These are phyloP conservation scores for Suhomyces faveliae DNA, from an alignment of 805 yeast species.

Conservation along the genomic window DNA sequence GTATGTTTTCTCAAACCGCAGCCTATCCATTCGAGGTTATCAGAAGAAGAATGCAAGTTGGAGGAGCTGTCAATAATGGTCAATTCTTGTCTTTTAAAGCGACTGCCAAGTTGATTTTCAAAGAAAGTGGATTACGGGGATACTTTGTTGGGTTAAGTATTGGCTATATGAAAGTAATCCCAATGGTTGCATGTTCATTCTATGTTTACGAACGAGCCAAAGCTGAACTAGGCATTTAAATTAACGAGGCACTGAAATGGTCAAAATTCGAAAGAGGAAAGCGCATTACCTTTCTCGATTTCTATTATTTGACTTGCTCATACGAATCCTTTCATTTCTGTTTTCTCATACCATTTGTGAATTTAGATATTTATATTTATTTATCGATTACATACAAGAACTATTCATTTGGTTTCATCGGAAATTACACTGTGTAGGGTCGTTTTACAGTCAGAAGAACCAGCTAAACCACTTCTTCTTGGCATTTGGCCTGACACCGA, in stretches of 20 bases:
- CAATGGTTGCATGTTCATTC: slow-evolving; percentile 96
- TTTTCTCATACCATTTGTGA: not conserved
- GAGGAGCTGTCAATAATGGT: slow-evolving; percentile 68
- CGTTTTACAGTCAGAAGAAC: slow-evolving; percentile 44
- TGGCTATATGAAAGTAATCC: slow-evolving; percentile 92
- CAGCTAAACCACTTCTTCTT: slow-evolving; percentile 58
- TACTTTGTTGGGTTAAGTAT: slow-evolving; percentile 92
- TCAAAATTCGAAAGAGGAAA: not conserved
- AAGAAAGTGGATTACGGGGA: slow-evolving; percentile 79
- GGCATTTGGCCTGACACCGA: slow-evolving; percentile 53
- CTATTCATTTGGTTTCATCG: not conserved
- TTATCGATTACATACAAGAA: slow-evolving; percentile 4
- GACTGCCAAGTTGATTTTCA: slow-evolving; percentile 60
- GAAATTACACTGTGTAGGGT: not conserved
- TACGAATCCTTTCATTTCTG: slow-evolving; percentile 2
- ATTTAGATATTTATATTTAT: slow-evolving; percentile 4
- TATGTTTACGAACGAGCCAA: slow-evolving; percentile 90
- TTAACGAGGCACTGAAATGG: not conserved
- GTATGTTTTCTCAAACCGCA: slow-evolving; percentile 92
- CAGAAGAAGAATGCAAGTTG: slow-evolving; percentile 93
- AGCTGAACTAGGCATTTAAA: slow-evolving; percentile 58
- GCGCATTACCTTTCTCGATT: not conserved
- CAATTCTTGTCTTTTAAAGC: slow-evolving; percentile 51
- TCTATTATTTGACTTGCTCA: not conserved
- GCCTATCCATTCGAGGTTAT: slow-evolving; percentile 96